phyloP scores from a whole-genome alignment of 352 stramenopile genomes.

The Phytophthora fragariaefolia region DNA sequence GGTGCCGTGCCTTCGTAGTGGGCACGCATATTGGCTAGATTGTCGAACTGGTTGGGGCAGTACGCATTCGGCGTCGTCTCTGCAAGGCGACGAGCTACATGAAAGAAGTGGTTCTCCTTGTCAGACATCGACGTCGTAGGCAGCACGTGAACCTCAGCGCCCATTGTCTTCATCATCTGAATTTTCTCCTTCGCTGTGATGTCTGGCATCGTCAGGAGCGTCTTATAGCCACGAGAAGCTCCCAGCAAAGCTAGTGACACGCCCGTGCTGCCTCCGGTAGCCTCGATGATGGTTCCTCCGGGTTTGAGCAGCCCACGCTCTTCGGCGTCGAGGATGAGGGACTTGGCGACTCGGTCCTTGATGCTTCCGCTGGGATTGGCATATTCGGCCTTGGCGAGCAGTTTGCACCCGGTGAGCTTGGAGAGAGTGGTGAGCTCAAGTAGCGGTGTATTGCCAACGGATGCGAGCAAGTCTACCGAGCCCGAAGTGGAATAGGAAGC shows the following conservation, averaged over 20 bases:
- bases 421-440: constrained; percentile 74
- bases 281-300: constrained; percentile 73
- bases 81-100: constrained; percentile 66
- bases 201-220: constrained; percentile 76
- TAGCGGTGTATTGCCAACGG: constrained; percentile 80
- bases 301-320: constrained; percentile 79
- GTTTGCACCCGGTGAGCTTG: constrained; percentile 72
- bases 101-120: constrained; percentile 79
- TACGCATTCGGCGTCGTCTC: constrained; percentile 43
- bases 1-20: constrained; percentile 85
- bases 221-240: constrained; percentile 86
- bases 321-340: constrained; percentile 94
- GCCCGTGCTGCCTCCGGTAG: constrained; percentile 93
- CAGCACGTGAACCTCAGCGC: constrained; percentile 67
- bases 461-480: constrained; percentile 65
- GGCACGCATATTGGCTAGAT: constrained; percentile 71
- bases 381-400: constrained; percentile 85
- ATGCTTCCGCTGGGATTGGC: constrained; percentile 94
- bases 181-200: constrained; percentile 80
- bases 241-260: constrained; percentile 92
- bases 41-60: constrained; percentile 83
- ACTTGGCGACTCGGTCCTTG: constrained; percentile 94
- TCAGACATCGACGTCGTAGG: constrained; percentile 70
- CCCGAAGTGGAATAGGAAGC: constrained; percentile 8
- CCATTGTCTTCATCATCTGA: constrained; percentile 82